Conservation (phyloP, 1,139 yeast species). For the Taphrina communis region DNA sequence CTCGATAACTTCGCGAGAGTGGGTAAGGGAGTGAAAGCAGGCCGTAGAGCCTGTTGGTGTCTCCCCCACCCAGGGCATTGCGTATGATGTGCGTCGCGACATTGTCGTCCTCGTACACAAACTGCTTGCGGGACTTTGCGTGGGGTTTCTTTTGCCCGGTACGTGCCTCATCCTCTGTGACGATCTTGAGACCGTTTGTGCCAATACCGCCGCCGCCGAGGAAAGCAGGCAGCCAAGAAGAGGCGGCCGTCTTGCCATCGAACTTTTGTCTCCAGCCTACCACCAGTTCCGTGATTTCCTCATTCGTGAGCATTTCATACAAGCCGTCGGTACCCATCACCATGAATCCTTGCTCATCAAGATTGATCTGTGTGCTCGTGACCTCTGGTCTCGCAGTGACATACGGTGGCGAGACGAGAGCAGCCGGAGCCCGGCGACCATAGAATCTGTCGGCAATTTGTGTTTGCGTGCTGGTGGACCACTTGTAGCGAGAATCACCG, state of each 20-base stretch:
- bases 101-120: conserved; percentile 64
- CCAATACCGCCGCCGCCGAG: not conserved
- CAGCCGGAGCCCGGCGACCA: conserved; percentile 80
- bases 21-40: conserved; percentile 93
- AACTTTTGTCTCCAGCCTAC: conserved; percentile 76
- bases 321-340: conserved; percentile 95
- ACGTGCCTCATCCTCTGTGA: conserved; percentile 11
- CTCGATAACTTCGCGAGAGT: conserved; percentile 86
- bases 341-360: conserved; percentile 77
- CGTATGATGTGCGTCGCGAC: conserved; percentile 92
- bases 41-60: conserved; percentile 86
- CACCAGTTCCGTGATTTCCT: conserved; percentile 88
- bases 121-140: conserved; percentile 34
- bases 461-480: conserved; percentile 64
- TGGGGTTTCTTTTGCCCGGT: conserved; percentile 32
- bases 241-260: conserved; percentile 14
- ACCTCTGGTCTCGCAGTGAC: conserved; percentile 96
- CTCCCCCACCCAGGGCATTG: conserved; percentile 90
- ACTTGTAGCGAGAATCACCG: conserved; percentile 94
- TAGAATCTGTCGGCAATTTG: conserved; percentile 76
- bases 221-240: conserved; percentile 38
- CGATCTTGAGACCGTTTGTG: not conserved
- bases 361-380: conserved; percentile 76
- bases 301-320: conserved; percentile 88
- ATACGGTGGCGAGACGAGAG: conserved; percentile 88